Evolutionary conservation across 75 land plant genomes (phyloP).

Genomic region (Pseudotsuga menziesii): DNA sequence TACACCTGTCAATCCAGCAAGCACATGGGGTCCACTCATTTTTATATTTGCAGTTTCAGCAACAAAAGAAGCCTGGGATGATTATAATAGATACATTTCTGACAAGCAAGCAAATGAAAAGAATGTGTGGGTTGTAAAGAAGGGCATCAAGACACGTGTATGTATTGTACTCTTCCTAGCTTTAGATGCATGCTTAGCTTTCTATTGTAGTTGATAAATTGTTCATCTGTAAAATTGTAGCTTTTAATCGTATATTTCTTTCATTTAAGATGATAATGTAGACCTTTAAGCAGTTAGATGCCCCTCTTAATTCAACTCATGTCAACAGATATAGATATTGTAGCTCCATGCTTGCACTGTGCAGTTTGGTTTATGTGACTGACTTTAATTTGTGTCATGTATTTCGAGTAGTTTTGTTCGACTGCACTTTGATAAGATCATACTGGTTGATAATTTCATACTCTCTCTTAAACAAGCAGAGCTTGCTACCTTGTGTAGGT

Average conservation of each 20-base stretch:
- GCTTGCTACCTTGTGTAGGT: too few relatives aligned
- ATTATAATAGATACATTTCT: conserved; percentile 82
- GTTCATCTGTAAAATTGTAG: not conserved
- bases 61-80: conserved; percentile 98
- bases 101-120: conserved; percentile 97
- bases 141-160: conserved; percentile 77
- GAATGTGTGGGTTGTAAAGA: conserved; percentile 83
- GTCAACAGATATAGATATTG: not conserved
- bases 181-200: not conserved
- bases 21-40: conserved; percentile 97
- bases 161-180: conserved; percentile 8
- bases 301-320: not conserved
- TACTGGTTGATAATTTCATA: not conserved
- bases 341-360: not conserved
- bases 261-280: not conserved
- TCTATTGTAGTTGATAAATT: not conserved
- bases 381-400: not conserved
- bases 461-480: too few relatives aligned
- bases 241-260: not conserved
- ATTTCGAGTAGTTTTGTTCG: not conserved
- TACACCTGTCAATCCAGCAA: conserved; percentile 97
- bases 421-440: not conserved
- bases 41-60: conserved; percentile 94
- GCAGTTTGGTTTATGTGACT: not conserved
- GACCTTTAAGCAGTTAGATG: not conserved